Evolutionary conservation across 2,329 filamentous ascomycete species (phyloP).

Genomic region (Epichloe scottii): DNA sequence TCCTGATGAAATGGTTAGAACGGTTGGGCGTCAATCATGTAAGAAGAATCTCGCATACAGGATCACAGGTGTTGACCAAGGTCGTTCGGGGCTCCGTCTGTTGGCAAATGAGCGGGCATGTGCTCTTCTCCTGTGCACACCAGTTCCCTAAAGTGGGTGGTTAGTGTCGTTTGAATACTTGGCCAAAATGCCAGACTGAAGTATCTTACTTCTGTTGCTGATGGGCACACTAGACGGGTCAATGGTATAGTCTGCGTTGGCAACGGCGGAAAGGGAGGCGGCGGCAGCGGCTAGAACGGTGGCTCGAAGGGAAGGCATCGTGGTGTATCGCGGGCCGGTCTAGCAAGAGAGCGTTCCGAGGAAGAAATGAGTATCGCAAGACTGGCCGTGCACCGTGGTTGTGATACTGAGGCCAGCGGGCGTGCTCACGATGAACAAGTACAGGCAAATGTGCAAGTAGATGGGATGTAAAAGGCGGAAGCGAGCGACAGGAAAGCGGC

Average conservation of each 20-base stretch:
- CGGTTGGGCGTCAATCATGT: background rate
- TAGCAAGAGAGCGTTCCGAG: background rate
- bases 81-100: slow-evolving; percentile 41
- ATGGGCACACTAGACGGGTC: slow-evolving; percentile 47
- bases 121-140: slow-evolving; percentile 50
- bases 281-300: slow-evolving; percentile 41
- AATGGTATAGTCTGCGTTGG: slow-evolving; percentile 47
- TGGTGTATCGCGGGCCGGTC: slow-evolving; percentile 8
- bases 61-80: slow-evolving; percentile 52
- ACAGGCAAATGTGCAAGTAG: background rate
- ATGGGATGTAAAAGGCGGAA: background rate
- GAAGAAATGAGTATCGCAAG: background rate
- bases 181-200: background rate
- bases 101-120: slow-evolving; percentile 62
- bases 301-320: slow-evolving; percentile 43
- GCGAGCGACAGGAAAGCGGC: background rate
- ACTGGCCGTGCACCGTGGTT: background rate
- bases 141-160: slow-evolving; percentile 35
- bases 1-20: slow-evolving; percentile 25
- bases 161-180: slow-evolving; percentile 11
- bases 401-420: background rate
- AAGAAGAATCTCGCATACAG: slow-evolving; percentile 30
- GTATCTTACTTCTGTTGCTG: slow-evolving; percentile 34
- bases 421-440: background rate
- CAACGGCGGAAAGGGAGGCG: slow-evolving; percentile 33